phyloP scores from a whole-genome alignment of 2,329 filamentous ascomycete genomes.

The Colletotrichum abscissum region DNA sequence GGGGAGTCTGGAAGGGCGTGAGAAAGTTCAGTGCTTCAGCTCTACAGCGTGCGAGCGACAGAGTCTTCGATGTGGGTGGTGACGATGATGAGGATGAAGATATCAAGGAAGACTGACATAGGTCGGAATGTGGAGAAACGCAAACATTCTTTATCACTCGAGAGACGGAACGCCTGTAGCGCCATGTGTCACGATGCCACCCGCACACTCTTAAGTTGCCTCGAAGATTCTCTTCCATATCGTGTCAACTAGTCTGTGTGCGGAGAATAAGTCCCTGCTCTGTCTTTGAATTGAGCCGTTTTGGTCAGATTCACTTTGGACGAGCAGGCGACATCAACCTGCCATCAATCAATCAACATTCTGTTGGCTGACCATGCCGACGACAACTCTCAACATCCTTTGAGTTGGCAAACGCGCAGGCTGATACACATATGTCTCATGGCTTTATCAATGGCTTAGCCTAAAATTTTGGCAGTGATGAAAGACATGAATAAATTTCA shows the following conservation, averaged over 20 bases:
- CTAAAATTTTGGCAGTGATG: background rate
- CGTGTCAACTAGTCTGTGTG: conserved; percentile 97
- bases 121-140: conserved; percentile 18
- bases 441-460: background rate
- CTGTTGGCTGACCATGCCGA: conserved; percentile 17
- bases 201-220: conserved; percentile 99
- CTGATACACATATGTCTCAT: conserved; percentile 30
- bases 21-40: conserved; percentile 76
- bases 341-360: conserved; percentile 13
- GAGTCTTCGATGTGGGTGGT: conserved; percentile 83
- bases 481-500: background rate
- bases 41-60: conserved; percentile 82
- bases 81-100: conserved; percentile 68
- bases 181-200: conserved; percentile 12
- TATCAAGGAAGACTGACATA: conserved; percentile 34
- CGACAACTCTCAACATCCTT: conserved; percentile 13
- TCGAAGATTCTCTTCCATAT: conserved; percentile 79
- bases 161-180: conserved; percentile 30
- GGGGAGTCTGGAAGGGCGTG: conserved; percentile 87
- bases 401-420: conserved; percentile 29
- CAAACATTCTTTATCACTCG: conserved; percentile 19
- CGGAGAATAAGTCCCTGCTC: conserved; percentile 74
- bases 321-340: conserved; percentile 34
- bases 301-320: conserved; percentile 54
- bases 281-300: conserved; percentile 60